Percentiles rank a stretch among this genome's conserved stretches.
These are phyloP conservation scores for Paecilomyces variotii DNA, from an alignment of 2,329 filamentous ascomycete species.

Conservation along the genomic window DNA sequence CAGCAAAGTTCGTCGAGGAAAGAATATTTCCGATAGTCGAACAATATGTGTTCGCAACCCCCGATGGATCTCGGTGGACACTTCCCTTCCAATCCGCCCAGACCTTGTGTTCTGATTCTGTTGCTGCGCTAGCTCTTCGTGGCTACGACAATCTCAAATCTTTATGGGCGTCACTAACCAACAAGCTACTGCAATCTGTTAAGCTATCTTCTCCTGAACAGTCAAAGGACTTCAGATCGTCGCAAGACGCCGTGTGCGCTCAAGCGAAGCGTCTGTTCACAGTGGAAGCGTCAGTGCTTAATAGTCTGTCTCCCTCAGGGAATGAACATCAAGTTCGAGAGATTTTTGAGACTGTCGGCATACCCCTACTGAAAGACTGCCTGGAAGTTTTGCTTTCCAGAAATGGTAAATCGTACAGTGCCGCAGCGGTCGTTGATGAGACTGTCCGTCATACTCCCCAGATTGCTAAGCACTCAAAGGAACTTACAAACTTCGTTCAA, in stretches of 20 bases:
- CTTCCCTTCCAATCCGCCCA: slow-evolving; percentile 35
- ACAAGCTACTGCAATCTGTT: slow-evolving; percentile 57
- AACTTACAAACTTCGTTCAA: slow-evolving; percentile 46
- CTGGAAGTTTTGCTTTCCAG: slow-evolving; percentile 43
- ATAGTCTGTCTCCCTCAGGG: slow-evolving; percentile 15
- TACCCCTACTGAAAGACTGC: slow-evolving; percentile 39
- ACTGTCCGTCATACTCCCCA: slow-evolving; percentile 39
- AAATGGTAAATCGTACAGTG: slow-evolving; percentile 61
- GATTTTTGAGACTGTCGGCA: slow-evolving; percentile 28
- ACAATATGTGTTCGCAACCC: slow-evolving; percentile 44
- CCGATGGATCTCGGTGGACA: slow-evolving; percentile 43
- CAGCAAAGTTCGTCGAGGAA: slow-evolving; percentile 37
- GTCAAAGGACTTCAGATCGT: slow-evolving; percentile 65
- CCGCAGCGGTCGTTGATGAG: slow-evolving; percentile 50
- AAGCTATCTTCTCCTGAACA: slow-evolving; percentile 72
- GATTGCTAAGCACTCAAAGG: slow-evolving; percentile 31
- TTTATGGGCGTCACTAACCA: slow-evolving; percentile 57
- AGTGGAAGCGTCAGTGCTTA: slow-evolving; percentile 39
- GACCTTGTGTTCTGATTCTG: slow-evolving; percentile 32
- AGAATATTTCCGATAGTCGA: slow-evolving; percentile 46
- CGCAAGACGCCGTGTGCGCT: slow-evolving; percentile 60
- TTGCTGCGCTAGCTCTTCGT: slow-evolving; percentile 29
- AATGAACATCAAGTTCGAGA: slow-evolving; percentile 19
- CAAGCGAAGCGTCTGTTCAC: slow-evolving; percentile 62
- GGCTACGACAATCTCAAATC: slow-evolving; percentile 37